Evolutionary conservation across 2,329 filamentous ascomycete species (phyloP).

Genomic region (Colletotrichum plurivorum): DNA sequence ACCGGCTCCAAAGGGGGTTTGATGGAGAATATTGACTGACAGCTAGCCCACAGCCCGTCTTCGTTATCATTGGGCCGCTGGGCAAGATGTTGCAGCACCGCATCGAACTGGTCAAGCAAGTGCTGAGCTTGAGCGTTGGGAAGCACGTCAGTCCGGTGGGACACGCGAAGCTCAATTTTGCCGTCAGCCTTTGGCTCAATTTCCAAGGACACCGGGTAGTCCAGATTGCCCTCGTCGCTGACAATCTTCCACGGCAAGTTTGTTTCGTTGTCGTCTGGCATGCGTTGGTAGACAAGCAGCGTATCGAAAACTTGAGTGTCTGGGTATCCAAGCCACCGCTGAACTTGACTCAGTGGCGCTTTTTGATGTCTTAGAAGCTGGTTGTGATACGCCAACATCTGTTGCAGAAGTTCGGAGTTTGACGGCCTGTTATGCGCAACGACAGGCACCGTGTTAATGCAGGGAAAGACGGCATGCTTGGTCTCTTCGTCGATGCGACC

Average conservation of each 20-base stretch:
- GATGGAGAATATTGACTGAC: constrained; percentile 71
- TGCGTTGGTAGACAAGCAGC: constrained; percentile 83
- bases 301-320: constrained; percentile 84
- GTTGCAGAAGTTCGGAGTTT: constrained; percentile 70
- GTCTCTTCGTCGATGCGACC: constrained; percentile 77
- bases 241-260: constrained; percentile 69
- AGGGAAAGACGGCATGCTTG: constrained; percentile 77
- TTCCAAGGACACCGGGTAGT: constrained; percentile 88
- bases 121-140: constrained; percentile 77
- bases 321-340: constrained; percentile 77
- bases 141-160: constrained; percentile 74
- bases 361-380: constrained; percentile 79
- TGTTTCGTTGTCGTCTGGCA: constrained; percentile 53
- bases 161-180: constrained; percentile 74
- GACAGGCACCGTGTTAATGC: constrained; percentile 85
- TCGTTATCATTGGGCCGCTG: constrained; percentile 59
- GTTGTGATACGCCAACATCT: constrained; percentile 77
- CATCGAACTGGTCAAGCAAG: constrained; percentile 80
- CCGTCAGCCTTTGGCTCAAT: constrained; percentile 70
- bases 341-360: constrained; percentile 78
- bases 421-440: constrained; percentile 68
- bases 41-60: constrained; percentile 51
- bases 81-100: constrained; percentile 72
- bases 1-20: constrained; percentile 70
- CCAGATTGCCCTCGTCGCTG: constrained; percentile 77